A percentile compares a stretch with the other conserved stretches of the same genome.
Conservation (phyloP, 345 rosid genomes). For the Populus simonii region DNA sequence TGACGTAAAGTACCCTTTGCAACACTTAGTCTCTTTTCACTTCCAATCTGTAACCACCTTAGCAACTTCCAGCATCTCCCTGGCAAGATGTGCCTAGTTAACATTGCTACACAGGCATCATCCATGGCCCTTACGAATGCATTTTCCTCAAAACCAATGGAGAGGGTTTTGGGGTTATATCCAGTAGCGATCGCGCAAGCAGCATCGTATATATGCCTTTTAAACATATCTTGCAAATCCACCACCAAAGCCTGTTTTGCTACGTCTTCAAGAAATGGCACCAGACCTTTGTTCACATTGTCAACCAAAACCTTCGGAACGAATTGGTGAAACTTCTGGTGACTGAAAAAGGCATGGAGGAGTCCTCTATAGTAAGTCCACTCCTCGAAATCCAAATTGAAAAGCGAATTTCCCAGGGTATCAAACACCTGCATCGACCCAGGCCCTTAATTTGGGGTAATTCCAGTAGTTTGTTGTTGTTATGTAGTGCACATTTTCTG, state of each 20-base stretch:
- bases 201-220: not conserved
- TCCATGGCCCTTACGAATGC: conserved; percentile 12
- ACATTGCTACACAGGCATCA: conserved; percentile 14
- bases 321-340: not conserved
- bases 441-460: not conserved
- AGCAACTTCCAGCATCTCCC: conserved; percentile 13
- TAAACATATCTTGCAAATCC: conserved; percentile 4
- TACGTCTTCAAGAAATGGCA: not conserved
- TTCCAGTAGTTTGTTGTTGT: not conserved
- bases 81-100: conserved; percentile 14
- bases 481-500: not conserved
- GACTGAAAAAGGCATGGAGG: not conserved
- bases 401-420: not conserved
- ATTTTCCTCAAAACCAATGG: conserved; percentile 6
- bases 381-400: not conserved
- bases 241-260: not conserved
- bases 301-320: not conserved
- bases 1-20: not conserved
- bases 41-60: conserved; percentile 11
- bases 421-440: not conserved
- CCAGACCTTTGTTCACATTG: not conserved
- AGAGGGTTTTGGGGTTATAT: conserved; percentile 4
- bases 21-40: conserved; percentile 9
- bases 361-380: not conserved
- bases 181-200: conserved; percentile 7